Percentiles rank a stretch among this genome's conserved stretches.
Conservation (phyloP, 2,329 filamentous ascomycete species). For the Cryphonectria naterciae region DNA sequence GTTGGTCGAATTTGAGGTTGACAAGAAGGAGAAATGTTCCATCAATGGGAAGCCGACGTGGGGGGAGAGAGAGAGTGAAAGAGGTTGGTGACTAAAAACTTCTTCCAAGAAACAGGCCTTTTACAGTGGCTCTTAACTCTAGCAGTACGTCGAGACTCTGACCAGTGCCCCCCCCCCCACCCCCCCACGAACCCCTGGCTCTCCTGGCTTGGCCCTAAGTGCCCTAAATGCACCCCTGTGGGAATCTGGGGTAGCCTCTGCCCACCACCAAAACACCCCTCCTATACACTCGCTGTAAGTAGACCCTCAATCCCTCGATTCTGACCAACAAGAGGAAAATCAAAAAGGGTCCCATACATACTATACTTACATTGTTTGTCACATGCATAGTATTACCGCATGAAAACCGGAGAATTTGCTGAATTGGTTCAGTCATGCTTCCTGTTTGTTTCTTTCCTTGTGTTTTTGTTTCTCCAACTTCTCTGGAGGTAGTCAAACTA, state of each 20-base stretch:
- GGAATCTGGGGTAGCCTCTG: neutral
- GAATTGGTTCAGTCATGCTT: neutral
- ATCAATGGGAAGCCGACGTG: slow-evolving; percentile 11
- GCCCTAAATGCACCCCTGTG: neutral
- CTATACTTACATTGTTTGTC: neutral
- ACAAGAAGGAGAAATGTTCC: slow-evolving; percentile 6
- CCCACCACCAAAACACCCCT: neutral
- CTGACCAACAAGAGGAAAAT: neutral
- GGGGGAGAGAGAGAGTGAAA: neutral
- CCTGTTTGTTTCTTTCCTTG: neutral
- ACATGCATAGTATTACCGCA: neutral
- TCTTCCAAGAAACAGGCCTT: neutral
- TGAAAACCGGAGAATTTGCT: neutral
- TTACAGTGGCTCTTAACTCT: neutral
- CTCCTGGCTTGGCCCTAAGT: neutral
- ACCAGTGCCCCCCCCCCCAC: too few relatives aligned
- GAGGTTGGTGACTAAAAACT: neutral
- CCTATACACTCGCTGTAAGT: too few relatives aligned
- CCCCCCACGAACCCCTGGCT: neutral
- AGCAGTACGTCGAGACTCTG: neutral
- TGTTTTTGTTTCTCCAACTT: neutral
- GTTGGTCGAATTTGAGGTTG: neutral
- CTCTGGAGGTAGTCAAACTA: neutral
- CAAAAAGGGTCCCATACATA: neutral
- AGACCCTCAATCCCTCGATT: neutral